Conservation (phyloP, 2,329 filamentous ascomycete species). For the Paradendryphiella salina region DNA sequence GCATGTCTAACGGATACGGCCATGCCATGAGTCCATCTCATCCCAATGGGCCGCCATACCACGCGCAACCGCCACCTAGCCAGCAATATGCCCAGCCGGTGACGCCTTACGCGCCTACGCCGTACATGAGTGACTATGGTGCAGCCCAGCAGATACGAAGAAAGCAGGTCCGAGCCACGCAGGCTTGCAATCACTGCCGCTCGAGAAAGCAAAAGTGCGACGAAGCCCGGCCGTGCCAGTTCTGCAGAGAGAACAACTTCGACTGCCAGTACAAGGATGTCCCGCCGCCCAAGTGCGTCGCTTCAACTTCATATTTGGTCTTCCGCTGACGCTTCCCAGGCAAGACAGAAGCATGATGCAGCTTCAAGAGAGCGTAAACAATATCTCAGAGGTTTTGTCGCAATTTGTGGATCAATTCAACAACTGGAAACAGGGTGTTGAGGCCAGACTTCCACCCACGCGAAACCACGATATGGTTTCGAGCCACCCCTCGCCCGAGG, state of each 20-base stretch:
- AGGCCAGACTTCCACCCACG: slow-evolving; percentile 31
- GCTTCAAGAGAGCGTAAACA: slow-evolving; percentile 52
- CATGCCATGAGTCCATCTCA: slow-evolving; percentile 38
- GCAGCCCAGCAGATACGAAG: slow-evolving; percentile 32
- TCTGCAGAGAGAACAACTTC: slow-evolving; percentile 82
- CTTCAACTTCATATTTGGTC: background rate
- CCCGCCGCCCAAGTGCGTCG: slow-evolving; percentile 80
- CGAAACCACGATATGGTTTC: slow-evolving; percentile 23
- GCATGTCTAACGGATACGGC: slow-evolving; percentile 40
- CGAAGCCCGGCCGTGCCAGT: slow-evolving; percentile 49
- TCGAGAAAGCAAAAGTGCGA: slow-evolving; percentile 50
- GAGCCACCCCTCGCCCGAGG: slow-evolving; percentile 39
- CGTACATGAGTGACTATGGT: slow-evolving; percentile 39
- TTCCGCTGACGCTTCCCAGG: slow-evolving; percentile 31
- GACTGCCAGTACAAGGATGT: slow-evolving; percentile 90
- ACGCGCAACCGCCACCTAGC: slow-evolving; percentile 32
- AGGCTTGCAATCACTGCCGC: slow-evolving; percentile 67
- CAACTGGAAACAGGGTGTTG: slow-evolving; percentile 40
- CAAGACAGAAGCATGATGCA: slow-evolving; percentile 57
- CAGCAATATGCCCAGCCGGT: slow-evolving; percentile 40
- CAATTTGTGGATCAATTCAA: slow-evolving; percentile 39
- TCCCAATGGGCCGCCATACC: slow-evolving; percentile 38
- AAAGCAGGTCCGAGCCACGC: slow-evolving; percentile 46
- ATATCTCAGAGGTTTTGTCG: slow-evolving; percentile 37
- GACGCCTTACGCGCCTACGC: slow-evolving; percentile 29